Evolutionary conservation across 73 alveolate genomes (phyloP).

Genomic region (Effrenium voratum): DNA sequence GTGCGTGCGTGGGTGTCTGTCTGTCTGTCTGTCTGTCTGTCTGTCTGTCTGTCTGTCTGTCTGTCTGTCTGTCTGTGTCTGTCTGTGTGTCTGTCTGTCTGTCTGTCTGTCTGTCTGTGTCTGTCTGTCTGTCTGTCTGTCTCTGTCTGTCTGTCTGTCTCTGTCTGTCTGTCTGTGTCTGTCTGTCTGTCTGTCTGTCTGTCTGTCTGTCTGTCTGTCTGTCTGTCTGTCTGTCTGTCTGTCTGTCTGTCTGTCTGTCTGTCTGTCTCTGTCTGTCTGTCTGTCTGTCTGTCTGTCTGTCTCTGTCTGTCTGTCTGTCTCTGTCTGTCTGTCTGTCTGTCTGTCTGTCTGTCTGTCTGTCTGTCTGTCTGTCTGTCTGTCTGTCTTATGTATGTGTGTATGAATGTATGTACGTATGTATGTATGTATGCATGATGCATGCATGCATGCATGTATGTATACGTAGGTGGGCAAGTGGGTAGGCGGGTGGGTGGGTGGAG

Average conservation of each 20-base stretch:
- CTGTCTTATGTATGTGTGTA: neutral
- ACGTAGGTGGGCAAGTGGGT: neutral
- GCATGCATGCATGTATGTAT: neutral
- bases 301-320: neutral
- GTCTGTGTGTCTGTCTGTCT: too few relatives aligned
- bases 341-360: conserved; percentile 4
- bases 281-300: neutral
- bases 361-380: neutral
- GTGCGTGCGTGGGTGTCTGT: too few relatives aligned
- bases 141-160: too few relatives aligned
- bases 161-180: too few relatives aligned
- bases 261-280: neutral
- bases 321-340: conserved; percentile 1
- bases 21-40: too few relatives aligned
- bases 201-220: too few relatives aligned
- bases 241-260: neutral
- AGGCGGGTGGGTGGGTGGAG: too few relatives aligned
- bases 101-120: too few relatives aligned
- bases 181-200: neutral
- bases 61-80: too few relatives aligned
- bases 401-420: neutral
- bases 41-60: too few relatives aligned
- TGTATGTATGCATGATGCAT: neutral
- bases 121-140: too few relatives aligned
- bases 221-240: neutral